phyloP scores from a whole-genome alignment of 305 asterid genomes.

The Fraxinus baroniana region DNA sequence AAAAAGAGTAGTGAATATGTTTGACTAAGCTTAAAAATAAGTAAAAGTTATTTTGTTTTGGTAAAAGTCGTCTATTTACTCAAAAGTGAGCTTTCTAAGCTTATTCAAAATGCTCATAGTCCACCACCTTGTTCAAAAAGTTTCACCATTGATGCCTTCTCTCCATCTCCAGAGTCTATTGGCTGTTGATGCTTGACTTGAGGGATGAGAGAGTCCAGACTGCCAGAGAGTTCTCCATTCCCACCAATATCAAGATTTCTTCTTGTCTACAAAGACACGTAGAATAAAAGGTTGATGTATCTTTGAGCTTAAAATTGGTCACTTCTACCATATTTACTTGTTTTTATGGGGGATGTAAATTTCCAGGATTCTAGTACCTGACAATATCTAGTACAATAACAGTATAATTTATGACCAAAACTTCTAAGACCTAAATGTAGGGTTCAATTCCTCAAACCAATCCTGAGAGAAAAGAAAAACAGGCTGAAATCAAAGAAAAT shows the following conservation, averaged over 20 bases:
- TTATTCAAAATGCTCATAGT: background rate
- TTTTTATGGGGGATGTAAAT: background rate
- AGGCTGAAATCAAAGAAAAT: background rate
- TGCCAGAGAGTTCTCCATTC: constrained; percentile 35
- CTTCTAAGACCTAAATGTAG: background rate
- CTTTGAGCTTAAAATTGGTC: constrained; percentile 1
- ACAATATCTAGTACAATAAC: background rate
- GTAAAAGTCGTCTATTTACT: background rate
- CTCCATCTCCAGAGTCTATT: constrained; percentile 57
- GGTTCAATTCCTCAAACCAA: background rate
- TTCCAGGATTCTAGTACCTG: background rate
- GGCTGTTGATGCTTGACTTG: constrained; percentile 45
- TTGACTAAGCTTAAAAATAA: background rate
- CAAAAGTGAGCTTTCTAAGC: background rate
- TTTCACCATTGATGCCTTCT: constrained; percentile 60
- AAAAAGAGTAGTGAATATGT: background rate
- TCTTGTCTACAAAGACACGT: constrained; percentile 46
- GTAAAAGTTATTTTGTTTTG: background rate
- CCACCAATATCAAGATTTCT: constrained; percentile 56
- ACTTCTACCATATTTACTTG: background rate
- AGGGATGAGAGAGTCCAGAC: constrained; percentile 48
- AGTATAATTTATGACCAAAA: background rate
- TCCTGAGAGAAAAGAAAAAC: background rate
- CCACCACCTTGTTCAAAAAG: constrained; percentile 76
- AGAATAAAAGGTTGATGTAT: constrained; percentile 14